These are phyloP conservation scores for Candida oleophila DNA, from an alignment of 805 yeast species.

Conservation along the genomic window DNA sequence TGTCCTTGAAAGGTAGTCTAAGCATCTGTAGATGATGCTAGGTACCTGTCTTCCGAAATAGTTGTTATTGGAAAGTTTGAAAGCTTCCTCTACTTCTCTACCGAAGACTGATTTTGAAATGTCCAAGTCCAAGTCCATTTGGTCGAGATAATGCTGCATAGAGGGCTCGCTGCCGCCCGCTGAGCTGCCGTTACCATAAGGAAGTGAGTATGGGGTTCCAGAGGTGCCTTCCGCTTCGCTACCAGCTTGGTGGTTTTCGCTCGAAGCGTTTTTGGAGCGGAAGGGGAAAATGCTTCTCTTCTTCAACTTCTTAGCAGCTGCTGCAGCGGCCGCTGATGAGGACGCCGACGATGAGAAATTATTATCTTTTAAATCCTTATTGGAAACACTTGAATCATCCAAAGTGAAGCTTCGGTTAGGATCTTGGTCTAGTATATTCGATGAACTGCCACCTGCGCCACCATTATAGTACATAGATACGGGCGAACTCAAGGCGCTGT, in stretches of 20 bases:
- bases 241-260: background rate
- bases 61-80: conserved; percentile 49
- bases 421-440: background rate
- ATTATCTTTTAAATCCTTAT: background rate
- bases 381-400: conserved; percentile 3
- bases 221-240: background rate
- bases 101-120: conserved; percentile 57
- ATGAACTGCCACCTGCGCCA: background rate
- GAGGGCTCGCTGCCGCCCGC: conserved; percentile 11
- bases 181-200: background rate
- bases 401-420: conserved; percentile 1
- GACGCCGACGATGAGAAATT: conserved; percentile 7
- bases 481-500: background rate
- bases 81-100: conserved; percentile 53
- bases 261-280: conserved; percentile 28
- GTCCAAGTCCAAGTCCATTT: conserved; percentile 33
- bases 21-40: conserved; percentile 71
- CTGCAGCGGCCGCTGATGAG: conserved; percentile 15
- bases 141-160: conserved; percentile 31
- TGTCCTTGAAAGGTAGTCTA: conserved; percentile 61
- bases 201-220: background rate
- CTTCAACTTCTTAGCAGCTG: conserved; percentile 45
- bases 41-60: conserved; percentile 57
- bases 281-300: conserved; percentile 65
- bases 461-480: background rate